Evolutionary conservation across 2,329 filamentous ascomycete genomes (phyloP), one percentile per base, ranked within the genome.

Genomic region (Lithohypha guttulata): DNA sequence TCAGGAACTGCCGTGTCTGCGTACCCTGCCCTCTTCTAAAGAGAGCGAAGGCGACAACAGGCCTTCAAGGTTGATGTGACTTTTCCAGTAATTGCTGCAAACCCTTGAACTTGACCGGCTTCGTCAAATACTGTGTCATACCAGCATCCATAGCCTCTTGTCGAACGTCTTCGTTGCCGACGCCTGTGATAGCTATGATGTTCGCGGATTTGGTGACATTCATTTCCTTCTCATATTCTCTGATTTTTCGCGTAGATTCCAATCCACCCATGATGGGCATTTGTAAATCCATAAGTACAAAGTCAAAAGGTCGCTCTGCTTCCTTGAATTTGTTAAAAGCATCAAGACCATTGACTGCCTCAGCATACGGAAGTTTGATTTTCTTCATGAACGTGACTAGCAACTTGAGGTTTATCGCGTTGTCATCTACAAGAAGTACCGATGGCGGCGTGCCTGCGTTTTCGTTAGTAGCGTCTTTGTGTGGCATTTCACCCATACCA

Each of bases 231-330:
- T 64, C 61, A n/a, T 60, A 50, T 6, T 56, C 47, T 8, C 66
- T 61, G 34, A 69, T 68, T n/a, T 59, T 58, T 6, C 63, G 59
- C 4, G 65, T 65, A 2, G 65, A 62, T 47, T 65, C 60, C 33
- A 68, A 65, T 1, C 65, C 65, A 45, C 66, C 61, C 62, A 67
- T 65, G 4, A 66, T 58, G 1, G 65, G 65, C 64, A 68, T 68
- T 2, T 59, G 61, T 23, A 68, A 64, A 34, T 68, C 57, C 64
- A 68, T 67, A 44, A 68, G 65, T 34, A 67, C 62, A 20, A 65
- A 59, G 43, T 66, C 61, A 39, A 61, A 64, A 6, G 58, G 56
- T 25, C 53, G 48, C 20, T 47, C 55, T 9, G 43, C 42, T 15
- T 39, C 43, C 38, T 51, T 53, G 43, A 51, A 57, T 2, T 60